A percentile compares a stretch with the other conserved stretches of the same genome.
phyloP scores from a whole-genome alignment of 1,139 yeast genomes.

The Meyerozyma guilliermondii region DNA sequence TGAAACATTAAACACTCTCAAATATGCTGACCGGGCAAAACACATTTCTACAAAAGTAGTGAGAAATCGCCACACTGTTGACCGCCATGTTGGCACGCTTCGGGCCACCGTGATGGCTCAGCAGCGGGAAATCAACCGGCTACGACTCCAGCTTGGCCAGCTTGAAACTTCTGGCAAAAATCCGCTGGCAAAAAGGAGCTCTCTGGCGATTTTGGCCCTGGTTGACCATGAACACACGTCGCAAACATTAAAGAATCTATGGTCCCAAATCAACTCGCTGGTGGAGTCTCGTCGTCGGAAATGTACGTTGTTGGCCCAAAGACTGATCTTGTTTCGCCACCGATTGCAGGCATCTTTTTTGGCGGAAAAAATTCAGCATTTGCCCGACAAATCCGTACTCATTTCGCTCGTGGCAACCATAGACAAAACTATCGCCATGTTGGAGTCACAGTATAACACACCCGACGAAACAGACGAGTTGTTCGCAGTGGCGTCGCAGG shows the following conservation, averaged over 20 bases:
- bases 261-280: background rate
- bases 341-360: background rate
- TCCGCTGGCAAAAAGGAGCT: too few species aligned
- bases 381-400: background rate
- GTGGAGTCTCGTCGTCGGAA: background rate
- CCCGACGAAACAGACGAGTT: background rate
- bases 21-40: slow-evolving; percentile 87
- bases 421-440: background rate
- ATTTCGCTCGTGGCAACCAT: background rate
- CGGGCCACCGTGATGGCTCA: background rate
- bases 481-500: background rate
- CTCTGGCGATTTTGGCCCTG: too few species aligned
- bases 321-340: background rate
- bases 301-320: background rate
- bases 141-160: background rate
- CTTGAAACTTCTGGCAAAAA: too few species aligned
- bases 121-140: background rate
- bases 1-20: slow-evolving; percentile 84
- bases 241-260: background rate
- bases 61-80: slow-evolving; percentile 71
- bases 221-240: background rate
- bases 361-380: background rate
- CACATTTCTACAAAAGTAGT: slow-evolving; percentile 79
- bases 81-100: slow-evolving; percentile 69
- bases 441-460: background rate